These are phyloP conservation scores for Candida pseudoviswanathii DNA, from an alignment of 1,139 yeast genomes.

Conservation along the genomic window DNA sequence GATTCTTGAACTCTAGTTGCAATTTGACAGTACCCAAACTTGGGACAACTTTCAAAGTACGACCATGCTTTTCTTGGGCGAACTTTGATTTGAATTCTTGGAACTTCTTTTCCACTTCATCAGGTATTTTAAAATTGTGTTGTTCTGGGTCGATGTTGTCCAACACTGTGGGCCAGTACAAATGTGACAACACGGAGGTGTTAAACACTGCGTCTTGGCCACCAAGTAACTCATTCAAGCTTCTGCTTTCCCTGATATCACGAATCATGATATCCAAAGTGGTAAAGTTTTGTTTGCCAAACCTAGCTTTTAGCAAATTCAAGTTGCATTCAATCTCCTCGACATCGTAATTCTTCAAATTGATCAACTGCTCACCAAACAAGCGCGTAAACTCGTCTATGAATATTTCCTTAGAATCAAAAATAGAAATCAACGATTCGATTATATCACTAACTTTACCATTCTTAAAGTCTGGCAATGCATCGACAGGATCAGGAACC, in stretches of 20 bases:
- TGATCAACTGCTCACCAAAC: constrained; percentile 63
- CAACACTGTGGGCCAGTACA: constrained; percentile 55
- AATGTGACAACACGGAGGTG: constrained; percentile 44
- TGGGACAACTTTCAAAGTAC: constrained; percentile 61
- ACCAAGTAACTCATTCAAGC: constrained; percentile 2
- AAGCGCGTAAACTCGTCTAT: constrained; percentile 68
- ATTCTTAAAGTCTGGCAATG: constrained; percentile 79
- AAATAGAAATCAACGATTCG: constrained; percentile 71
- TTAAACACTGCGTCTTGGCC: constrained; percentile 21
- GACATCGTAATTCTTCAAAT: constrained; percentile 48
- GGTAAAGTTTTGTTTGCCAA: constrained; percentile 67
- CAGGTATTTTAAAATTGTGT: constrained; percentile 51
- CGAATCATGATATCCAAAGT: constrained; percentile 83
- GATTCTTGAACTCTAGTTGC: constrained; percentile 53
- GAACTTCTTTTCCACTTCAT: constrained; percentile 36
- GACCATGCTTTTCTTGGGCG: constrained; percentile 50
- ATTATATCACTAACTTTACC: constrained; percentile 68
- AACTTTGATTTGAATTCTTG: constrained; percentile 46
- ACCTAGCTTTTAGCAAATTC: constrained; percentile 59
- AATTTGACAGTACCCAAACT: constrained; percentile 65
- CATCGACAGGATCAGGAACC: constrained; percentile 94
- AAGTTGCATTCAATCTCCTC: constrained; percentile 44
- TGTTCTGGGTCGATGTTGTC: constrained; percentile 31
- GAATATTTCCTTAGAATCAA: constrained; percentile 77
- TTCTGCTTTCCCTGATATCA: constrained; percentile 65